Base-by-base conservation (phyloP, 176 grass and related monocot species). In the Ensete ventricosum region DNA sequence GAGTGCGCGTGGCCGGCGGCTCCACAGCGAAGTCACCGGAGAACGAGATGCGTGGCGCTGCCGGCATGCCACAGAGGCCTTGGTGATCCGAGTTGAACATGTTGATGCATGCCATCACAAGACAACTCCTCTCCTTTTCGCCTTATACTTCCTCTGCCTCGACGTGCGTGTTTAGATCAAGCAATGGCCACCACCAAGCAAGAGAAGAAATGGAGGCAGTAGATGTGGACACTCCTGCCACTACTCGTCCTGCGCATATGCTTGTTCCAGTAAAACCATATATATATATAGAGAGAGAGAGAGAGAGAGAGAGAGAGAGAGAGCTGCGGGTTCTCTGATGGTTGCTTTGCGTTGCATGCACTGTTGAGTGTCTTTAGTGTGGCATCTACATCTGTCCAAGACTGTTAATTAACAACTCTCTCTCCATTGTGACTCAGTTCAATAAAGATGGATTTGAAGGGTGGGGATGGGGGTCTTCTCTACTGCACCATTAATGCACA, bases 11-110 rank as follows among this genome's bases (percentile, higher is more conserved):
- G 67, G 89, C 82, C 52, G 88, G 81, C 64, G 80, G 81, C 71
- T 99, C 95, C 21, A 99, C 83, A 24, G 80, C 87, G 81, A 99
- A 94, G 86, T 94, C 95, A 53, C 83, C 91, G 50, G 95, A 99
- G 88, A 99, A 99, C 76, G 95, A 99, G 86, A 99, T 91, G 84
- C 95, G 95, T 24, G 88, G 88, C 69, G 55, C 23, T 22, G 21
- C 64, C 9, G 25, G 64, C 64, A 67, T 48, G 48, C 43, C 12
- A 48, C 48, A 22, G 43, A 70, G 48, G 43, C 6, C 60, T 6
- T 64, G 49, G 49, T 77, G 80, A 51, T 97, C 90, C 24, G 82
- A 71, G 80, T 82, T 93, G 85, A 88, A 88, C 93, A 93, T 93
- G 83, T 97, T 97, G 17, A 97, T 83, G 90, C 93, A 93, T 50